A percentile compares a stretch with the other conserved stretches of the same genome.
Evolutionary conservation across 352 stramenopile genomes (phyloP).

Genomic region (Phytophthora colocasiae): DNA sequence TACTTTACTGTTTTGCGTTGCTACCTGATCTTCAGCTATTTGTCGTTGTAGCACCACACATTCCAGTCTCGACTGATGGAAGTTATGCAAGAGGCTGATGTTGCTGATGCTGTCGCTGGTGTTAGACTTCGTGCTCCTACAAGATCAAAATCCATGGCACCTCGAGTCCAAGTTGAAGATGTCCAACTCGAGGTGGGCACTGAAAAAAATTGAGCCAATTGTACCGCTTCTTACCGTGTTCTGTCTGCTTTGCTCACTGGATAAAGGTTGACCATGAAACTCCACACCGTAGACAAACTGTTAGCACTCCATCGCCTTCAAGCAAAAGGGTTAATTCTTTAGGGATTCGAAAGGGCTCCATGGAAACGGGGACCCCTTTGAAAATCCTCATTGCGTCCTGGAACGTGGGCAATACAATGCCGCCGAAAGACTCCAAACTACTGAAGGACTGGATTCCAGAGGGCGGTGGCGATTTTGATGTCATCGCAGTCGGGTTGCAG

Average conservation of each 20-base stretch:
- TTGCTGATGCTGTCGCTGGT: neutral
- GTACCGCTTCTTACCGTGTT: neutral
- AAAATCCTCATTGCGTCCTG: conserved; percentile 78
- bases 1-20: conserved; percentile 14
- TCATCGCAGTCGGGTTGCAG: conserved; percentile 85
- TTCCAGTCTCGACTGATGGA: conserved; percentile 24
- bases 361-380: conserved; percentile 28
- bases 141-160: conserved; percentile 22
- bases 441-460: conserved; percentile 79
- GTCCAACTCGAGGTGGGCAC: conserved; percentile 31
- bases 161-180: conserved; percentile 27
- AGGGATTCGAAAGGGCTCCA: conserved; percentile 16
- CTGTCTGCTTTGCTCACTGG: neutral
- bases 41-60: conserved; percentile 10
- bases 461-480: conserved; percentile 81
- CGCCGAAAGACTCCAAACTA: conserved; percentile 56
- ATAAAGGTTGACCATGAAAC: conserved; percentile 20
- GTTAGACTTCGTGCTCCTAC: neutral
- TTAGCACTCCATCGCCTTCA: neutral
- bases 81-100: conserved; percentile 8
- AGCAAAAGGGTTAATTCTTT: neutral
- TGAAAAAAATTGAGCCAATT: neutral
- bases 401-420: conserved; percentile 90
- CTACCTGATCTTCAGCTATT: conserved; percentile 16
- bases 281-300: conserved; percentile 25